Conservation (phyloP, 108 stramenopile genomes). For the Nitzschia putrida region DNA sequence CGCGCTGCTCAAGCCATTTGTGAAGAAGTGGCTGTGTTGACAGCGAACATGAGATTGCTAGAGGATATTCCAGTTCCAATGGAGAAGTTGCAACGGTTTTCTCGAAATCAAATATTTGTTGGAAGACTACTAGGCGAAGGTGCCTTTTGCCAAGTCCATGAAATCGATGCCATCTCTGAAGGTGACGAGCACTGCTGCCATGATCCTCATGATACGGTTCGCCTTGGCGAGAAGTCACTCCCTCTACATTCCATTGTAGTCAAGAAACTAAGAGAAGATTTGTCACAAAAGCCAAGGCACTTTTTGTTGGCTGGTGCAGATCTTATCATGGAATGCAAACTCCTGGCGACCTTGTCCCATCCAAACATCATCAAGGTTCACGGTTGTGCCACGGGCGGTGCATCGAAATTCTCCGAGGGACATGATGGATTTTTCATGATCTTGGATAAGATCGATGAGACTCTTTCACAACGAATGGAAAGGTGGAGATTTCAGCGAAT, state of each 20-base stretch:
- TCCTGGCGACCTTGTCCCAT: constrained; percentile 57
- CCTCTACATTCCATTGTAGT: constrained; percentile 46
- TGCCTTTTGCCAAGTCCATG: constrained; percentile 26
- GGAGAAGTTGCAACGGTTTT: neutral
- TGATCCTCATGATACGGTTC: neutral
- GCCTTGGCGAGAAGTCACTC: neutral
- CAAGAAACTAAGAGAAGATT: constrained; percentile 54
- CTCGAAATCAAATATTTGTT: constrained; percentile 11
- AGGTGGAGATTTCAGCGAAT: constrained; percentile 18
- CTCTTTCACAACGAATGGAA: constrained; percentile 51
- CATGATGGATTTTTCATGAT: constrained; percentile 61
- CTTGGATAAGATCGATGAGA: constrained; percentile 61
- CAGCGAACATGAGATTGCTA: neutral
- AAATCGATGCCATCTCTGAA: neutral
- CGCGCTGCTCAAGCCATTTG: constrained; percentile 9
- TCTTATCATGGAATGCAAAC: constrained; percentile 67
- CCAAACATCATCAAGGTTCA: constrained; percentile 71
- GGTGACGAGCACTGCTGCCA: neutral
- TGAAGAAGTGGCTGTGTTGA: neutral
- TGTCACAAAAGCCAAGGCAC: neutral
- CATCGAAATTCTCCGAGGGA: constrained; percentile 18
- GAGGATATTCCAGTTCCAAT: neutral
- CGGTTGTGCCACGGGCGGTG: constrained; percentile 54
- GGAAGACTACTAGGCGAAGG: constrained; percentile 23
- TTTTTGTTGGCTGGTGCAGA: constrained; percentile 59